A percentile compares a stretch with the other conserved stretches of the same genome.
phyloP scores from a whole-genome alignment of 176 grass and related monocot genomes.

The Saccharum spontaneum region DNA sequence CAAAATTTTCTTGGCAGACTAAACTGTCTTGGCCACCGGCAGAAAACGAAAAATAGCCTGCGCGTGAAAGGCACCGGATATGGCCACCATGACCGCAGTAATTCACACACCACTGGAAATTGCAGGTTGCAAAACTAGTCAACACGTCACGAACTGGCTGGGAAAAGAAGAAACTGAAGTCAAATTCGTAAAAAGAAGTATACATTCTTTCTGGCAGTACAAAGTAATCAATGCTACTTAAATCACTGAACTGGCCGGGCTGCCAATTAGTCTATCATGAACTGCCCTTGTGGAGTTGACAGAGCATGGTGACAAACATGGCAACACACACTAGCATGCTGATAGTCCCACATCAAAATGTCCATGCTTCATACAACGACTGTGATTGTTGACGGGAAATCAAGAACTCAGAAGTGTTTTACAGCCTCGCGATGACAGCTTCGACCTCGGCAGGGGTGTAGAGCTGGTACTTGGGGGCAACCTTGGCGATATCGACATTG shows the following conservation, averaged over 20 bases:
- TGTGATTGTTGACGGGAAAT: neutral
- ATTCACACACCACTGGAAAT: neutral
- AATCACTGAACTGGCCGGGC: neutral
- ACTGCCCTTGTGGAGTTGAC: neutral
- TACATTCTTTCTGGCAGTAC: neutral
- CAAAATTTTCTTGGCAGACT: neutral
- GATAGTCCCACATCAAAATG: neutral
- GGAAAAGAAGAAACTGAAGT: neutral
- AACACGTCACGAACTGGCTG: neutral
- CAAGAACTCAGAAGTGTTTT: neutral
- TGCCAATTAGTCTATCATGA: constrained; percentile 10
- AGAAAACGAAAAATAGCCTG: neutral
- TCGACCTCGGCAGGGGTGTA: constrained; percentile 79
- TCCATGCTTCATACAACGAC: neutral
- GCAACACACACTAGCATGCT: neutral
- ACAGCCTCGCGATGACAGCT: constrained; percentile 66
- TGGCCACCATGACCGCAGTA: neutral
- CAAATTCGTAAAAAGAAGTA: neutral
- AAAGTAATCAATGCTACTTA: constrained; percentile 13
- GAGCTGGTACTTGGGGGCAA: constrained; percentile 70
- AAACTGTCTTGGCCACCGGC: too few relatives aligned
- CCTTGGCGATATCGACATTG: constrained; percentile 81
- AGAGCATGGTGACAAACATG: neutral
- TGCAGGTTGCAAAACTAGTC: neutral
- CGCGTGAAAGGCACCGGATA: neutral